phyloP scores from a whole-genome alignment of 164 flowering plant species.

The grape (Vitis vinifera) region ASM3070453v1 NC_081819.1:20569501-20570000 shows the following conservation, averaged over 20 bases:
- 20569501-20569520: too few species aligned
- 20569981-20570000: background rate
- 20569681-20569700: too few species aligned
- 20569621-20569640: too few species aligned
- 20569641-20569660: too few species aligned
- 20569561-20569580: too few species aligned
- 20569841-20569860: constrained; percentile 16
- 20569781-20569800: background rate
- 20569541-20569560: too few species aligned
- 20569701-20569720: too few species aligned
- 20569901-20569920: constrained; percentile 10
- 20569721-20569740: too few species aligned
- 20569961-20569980: constrained; percentile 10
- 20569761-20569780: background rate
- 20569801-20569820: background rate
- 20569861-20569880: constrained; percentile 17
- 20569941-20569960: background rate
- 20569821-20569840: constrained; percentile 1
- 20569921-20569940: constrained; percentile 5
- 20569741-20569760: background rate
- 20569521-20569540: too few species aligned
- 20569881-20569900: constrained; percentile 16
- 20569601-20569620: too few species aligned
- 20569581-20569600: too few species aligned
- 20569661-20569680: too few species aligned